Percentiles rank a stretch among this genome's conserved stretches.
These are phyloP conservation scores for Chamaecrista fasciculata DNA, from an alignment of 306 rosid genomes.

Conservation along the genomic window DNA sequence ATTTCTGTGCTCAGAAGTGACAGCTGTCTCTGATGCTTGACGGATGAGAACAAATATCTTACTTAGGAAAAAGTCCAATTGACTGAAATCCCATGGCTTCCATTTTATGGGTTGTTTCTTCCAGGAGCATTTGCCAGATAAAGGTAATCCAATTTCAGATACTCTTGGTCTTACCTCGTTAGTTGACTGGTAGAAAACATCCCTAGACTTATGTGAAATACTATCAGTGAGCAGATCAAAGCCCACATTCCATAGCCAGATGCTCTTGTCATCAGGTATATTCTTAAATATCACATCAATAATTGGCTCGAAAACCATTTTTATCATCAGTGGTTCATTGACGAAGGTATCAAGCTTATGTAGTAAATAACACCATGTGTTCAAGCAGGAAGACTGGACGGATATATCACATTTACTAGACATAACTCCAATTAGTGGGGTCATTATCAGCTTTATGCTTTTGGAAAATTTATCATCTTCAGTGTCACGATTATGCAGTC, in stretches of 20 bases:
- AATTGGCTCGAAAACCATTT: conserved; percentile 64
- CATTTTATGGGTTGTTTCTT: conserved; percentile 60
- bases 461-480: conserved; percentile 54
- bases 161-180: conserved; percentile 14
- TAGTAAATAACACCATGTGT: conserved; percentile 75
- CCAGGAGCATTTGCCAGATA: conserved; percentile 51
- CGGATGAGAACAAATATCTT: conserved; percentile 45
- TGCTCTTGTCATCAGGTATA: conserved; percentile 55
- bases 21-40: conserved; percentile 50
- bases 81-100: conserved; percentile 74
- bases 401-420: conserved; percentile 61
- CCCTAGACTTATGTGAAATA: conserved; percentile 51
- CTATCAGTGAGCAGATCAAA: conserved; percentile 56
- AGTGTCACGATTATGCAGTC: conserved; percentile 29
- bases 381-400: conserved; percentile 71
- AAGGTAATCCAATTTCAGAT: conserved; percentile 31
- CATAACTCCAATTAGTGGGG: conserved; percentile 70
- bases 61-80: conserved; percentile 61
- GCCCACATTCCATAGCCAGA: conserved; percentile 60
- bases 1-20: conserved; percentile 46
- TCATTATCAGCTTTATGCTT: conserved; percentile 79
- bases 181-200: conserved; percentile 34
- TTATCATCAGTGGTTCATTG: conserved; percentile 43
- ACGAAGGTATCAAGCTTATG: conserved; percentile 66
- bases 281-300: conserved; percentile 57